These are phyloP conservation scores for Phytophthora brassicae DNA, from an alignment of 352 stramenopile species.

Conservation along the genomic window DNA sequence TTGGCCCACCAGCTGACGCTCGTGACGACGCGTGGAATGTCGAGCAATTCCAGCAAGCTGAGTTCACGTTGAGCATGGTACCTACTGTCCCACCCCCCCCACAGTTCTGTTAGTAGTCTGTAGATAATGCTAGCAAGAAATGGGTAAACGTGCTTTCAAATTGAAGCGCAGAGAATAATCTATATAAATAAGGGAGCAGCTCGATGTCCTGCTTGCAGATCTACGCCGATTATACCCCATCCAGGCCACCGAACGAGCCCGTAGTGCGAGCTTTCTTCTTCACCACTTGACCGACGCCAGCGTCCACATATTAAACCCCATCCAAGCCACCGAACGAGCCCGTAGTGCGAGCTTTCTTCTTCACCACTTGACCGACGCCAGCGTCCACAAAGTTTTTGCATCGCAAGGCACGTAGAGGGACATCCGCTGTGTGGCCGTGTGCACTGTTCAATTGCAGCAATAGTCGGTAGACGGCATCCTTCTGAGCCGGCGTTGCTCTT, in stretches of 20 bases:
- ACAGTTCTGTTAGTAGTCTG: slow-evolving; percentile 46
- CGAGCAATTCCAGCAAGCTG: slow-evolving; percentile 52
- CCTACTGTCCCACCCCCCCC: slow-evolving; percentile 55
- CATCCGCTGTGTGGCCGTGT: slow-evolving; percentile 48
- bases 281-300: slow-evolving; percentile 48
- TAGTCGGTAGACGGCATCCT: slow-evolving; percentile 50
- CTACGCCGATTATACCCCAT: too few relatives aligned
- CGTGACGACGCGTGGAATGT: slow-evolving; percentile 68
- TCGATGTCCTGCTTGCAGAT: too few relatives aligned
- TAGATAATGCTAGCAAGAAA: background rate
- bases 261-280: slow-evolving; percentile 46
- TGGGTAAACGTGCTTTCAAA: slow-evolving; percentile 16
- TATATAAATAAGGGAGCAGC: slow-evolving; percentile 34
- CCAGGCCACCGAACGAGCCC: slow-evolving; percentile 36
- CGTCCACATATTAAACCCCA: too few relatives aligned
- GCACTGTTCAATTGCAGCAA: slow-evolving; percentile 59
- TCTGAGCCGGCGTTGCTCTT: slow-evolving; percentile 39
- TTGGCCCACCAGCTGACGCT: slow-evolving; percentile 25
- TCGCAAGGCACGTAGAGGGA: slow-evolving; percentile 61
- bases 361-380: slow-evolving; percentile 49
- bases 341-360: slow-evolving; percentile 42
- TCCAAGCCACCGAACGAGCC: too few relatives aligned
- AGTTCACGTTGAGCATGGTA: slow-evolving; percentile 64
- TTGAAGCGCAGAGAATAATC: slow-evolving; percentile 14
- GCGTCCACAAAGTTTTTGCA: slow-evolving; percentile 68